Conservation (phyloP, 75 land plant genomes). For the Selaginella tamariscina region DNA sequence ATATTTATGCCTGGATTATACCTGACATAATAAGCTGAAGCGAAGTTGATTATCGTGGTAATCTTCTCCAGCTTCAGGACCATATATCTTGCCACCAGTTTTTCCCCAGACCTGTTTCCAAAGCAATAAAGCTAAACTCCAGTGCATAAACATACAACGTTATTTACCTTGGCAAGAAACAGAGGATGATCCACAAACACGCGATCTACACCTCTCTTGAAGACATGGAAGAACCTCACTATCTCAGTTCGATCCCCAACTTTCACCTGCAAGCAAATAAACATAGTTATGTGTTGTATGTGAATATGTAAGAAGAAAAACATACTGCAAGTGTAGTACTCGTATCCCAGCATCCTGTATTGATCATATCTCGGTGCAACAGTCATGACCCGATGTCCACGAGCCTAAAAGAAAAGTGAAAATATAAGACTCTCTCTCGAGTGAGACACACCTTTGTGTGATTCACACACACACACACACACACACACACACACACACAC, state of each 20-base stretch:
- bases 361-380: conserved; percentile 85
- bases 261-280: conserved; percentile 34
- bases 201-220: conserved; percentile 92
- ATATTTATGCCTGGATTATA: conserved; percentile 2
- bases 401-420: conserved; percentile 43
- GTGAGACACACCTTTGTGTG: background rate
- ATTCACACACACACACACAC: too few species aligned
- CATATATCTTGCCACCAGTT: conserved; percentile 80
- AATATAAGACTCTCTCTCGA: too few species aligned
- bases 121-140: background rate
- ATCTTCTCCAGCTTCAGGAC: conserved; percentile 67
- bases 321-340: conserved; percentile 41
- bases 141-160: background rate
- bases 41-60: conserved; percentile 75
- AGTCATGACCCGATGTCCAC: conserved; percentile 86
- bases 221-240: conserved; percentile 83
- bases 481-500: background rate
- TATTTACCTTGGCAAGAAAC: conserved; percentile 75
- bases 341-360: conserved; percentile 97
- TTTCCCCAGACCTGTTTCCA: conserved; percentile 78
- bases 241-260: conserved; percentile 56
- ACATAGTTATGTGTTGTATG: background rate
- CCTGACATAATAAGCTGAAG: conserved; percentile 75
- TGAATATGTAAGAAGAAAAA: background rate
- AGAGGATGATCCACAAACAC: conserved; percentile 86